Conservation (phyloP, 495 filamentous ascomycete genomes). For the Monascus purpureus region DNA sequence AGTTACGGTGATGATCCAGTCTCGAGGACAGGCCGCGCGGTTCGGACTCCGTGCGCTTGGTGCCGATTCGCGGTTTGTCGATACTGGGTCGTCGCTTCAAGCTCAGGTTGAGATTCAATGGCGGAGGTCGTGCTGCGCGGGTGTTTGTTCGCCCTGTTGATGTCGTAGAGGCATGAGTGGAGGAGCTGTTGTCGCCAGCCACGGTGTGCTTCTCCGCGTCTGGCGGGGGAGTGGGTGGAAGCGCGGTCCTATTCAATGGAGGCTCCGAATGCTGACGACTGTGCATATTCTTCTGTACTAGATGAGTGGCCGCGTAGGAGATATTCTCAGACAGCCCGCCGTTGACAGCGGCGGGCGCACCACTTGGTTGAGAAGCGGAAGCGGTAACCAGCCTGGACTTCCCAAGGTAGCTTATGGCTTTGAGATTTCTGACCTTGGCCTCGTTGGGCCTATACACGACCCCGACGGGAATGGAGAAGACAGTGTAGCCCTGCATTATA, state of each 20-base stretch:
- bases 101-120: conserved; percentile 24
- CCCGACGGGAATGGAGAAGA: conserved; percentile 96
- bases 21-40: conserved; percentile 27
- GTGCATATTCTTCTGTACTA: conserved; percentile 71
- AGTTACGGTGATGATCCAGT: neutral
- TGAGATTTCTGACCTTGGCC: conserved; percentile 95
- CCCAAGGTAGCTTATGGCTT: conserved; percentile 91
- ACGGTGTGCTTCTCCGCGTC: conserved; percentile 48
- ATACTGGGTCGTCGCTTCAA: conserved; percentile 12
- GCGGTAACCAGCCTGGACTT: conserved; percentile 89
- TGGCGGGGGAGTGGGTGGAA: conserved; percentile 91
- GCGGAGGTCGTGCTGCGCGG: conserved; percentile 22
- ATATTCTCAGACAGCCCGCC: conserved; percentile 67
- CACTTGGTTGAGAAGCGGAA: conserved; percentile 60
- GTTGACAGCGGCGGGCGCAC: conserved; percentile 40
- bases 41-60: conserved; percentile 40
- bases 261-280: conserved; percentile 77
- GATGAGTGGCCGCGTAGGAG: conserved; percentile 79
- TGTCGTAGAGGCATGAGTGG: conserved; percentile 6
- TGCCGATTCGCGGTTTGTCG: conserved; percentile 31
- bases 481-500: conserved; percentile 70
- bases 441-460: conserved; percentile 91
- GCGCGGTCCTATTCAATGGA: conserved; percentile 71
- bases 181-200: conserved; percentile 12
- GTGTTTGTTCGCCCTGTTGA: conserved; percentile 18